Percentiles rank a stretch among this genome's conserved stretches.
Evolutionary conservation across 1,284 basidiomycete species (phyloP).

Genomic region (Ganoderma boninense): DNA sequence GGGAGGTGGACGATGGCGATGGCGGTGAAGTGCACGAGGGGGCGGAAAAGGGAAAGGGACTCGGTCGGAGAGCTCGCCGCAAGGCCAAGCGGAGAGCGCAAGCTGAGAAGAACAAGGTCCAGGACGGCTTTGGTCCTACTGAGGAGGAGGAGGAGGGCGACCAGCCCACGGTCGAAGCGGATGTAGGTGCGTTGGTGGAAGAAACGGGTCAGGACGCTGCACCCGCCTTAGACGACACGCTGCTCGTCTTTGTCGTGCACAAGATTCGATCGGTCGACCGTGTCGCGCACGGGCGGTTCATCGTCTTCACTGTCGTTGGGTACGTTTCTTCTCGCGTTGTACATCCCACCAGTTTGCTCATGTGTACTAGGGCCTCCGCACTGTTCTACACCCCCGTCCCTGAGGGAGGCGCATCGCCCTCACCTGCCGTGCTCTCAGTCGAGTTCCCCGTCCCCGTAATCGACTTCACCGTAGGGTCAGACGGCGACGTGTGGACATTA

Average conservation of each 20-base stretch:
- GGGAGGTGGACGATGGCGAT: conserved; percentile 40
- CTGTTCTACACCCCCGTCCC: conserved; percentile 62
- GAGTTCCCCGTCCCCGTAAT: conserved; percentile 67
- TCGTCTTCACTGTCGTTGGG: conserved; percentile 78
- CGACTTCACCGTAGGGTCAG: conserved; percentile 57
- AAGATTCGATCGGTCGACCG: conserved; percentile 56
- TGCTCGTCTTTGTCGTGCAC: conserved; percentile 59
- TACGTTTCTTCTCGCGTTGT: conserved; percentile 42
- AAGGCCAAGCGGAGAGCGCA: conserved; percentile 34
- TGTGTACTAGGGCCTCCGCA: conserved; percentile 66
- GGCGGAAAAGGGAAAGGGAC: conserved; percentile 37
- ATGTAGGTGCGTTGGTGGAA: too few species aligned
- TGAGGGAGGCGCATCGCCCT: conserved; percentile 32
- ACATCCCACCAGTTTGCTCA: not conserved
- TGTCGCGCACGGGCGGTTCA: conserved; percentile 42
- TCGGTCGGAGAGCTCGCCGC: conserved; percentile 24
- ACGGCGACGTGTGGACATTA: conserved; percentile 55
- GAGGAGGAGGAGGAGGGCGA: conserved; percentile 30
- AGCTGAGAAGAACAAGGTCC: conserved; percentile 34
- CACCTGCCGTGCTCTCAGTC: conserved; percentile 48
- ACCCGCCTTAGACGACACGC: conserved; percentile 21
- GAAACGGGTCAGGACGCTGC: not conserved
- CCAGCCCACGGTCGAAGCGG: conserved; percentile 21
- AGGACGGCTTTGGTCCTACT: conserved; percentile 28
- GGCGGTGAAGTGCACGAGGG: conserved; percentile 29